Conservation (phyloP, 2,329 filamentous ascomycete genomes). For the Paracamarosporium sp. region DNA sequence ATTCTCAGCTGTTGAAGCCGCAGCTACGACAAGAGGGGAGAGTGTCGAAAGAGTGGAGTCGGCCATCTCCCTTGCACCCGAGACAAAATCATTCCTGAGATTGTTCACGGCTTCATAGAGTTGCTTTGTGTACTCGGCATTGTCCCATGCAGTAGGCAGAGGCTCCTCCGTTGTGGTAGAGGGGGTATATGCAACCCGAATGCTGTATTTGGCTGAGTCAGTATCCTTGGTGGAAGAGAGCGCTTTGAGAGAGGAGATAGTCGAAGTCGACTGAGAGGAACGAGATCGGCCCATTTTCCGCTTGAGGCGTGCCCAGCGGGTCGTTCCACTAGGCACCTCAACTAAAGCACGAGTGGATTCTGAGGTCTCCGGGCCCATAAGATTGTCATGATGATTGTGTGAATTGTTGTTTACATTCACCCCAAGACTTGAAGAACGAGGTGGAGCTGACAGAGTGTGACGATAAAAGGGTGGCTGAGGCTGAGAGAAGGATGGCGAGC, state of each 20-base stretch:
- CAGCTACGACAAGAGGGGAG: constrained; percentile 50
- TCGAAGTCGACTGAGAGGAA: neutral
- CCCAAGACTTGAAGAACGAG: neutral
- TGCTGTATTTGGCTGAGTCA: neutral
- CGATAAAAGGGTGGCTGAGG: neutral
- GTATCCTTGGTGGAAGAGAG: neutral
- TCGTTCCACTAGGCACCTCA: neutral
- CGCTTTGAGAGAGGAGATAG: neutral
- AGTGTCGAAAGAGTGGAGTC: constrained; percentile 60
- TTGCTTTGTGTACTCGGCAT: neutral
- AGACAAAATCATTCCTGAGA: constrained; percentile 35
- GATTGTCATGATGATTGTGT: neutral
- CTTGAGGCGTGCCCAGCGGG: neutral
- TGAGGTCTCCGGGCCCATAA: neutral
- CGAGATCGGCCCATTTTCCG: neutral
- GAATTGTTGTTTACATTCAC: neutral
- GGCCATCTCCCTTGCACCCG: constrained; percentile 66
- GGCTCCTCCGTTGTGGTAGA: neutral
- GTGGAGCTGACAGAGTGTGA: neutral
- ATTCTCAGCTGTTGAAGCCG: constrained; percentile 20
- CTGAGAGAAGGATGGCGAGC: constrained; percentile 1
- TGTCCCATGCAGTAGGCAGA: neutral
- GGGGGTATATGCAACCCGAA: neutral
- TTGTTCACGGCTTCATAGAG: constrained; percentile 3
- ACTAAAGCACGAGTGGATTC: too few relatives aligned